Base-by-base conservation (phyloP, 495 filamentous ascomycete genomes). In the Stereocaulon alpinum region DNA sequence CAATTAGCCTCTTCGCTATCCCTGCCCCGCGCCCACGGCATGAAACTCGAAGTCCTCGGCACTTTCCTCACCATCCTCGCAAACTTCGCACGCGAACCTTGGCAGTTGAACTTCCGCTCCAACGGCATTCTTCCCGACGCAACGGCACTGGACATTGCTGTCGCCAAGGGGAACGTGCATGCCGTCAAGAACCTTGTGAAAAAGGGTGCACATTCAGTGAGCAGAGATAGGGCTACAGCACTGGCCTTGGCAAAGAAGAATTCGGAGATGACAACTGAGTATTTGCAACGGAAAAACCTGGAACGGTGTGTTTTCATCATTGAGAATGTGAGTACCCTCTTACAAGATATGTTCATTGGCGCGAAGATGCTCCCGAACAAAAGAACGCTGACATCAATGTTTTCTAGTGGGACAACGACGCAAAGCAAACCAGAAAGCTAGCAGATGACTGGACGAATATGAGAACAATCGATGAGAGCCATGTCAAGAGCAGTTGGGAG, bases 371-470 rank as follows among this genome's bases (percentile, higher is more conserved):
- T 24, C 24, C 24, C 24, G 24, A 24, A 24, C 24, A 3, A 37
- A 2, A 37, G 7, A 7, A 12, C 7, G 12, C 34, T 37, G 34
- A 37, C 34, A 2, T 12, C 12, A 6, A 37, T 10, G 12, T 10
- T 6, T 12, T 9, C 34, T 37, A 37, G 34, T 68, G 64, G 64
- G 61, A 62, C 20, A 54, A 63, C 15, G 65, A 68, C 10, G 27
- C 40, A 4, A 60, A 62, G 51, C 17, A 53, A 17, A 55, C 59
- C 9, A 52, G 43, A 22, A 64, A 61, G 14, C 15, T 66, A 4
- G 66, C 66, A 24, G 64, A 68, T 58, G 64, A 64, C 29, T 68
- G 66, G 66, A 68, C 66, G 11, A 66, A 66, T 12, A 58, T 68
- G 55, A 52, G 61, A 41, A 66, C 66, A 4, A 68, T 68, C 34